Evolutionary conservation across 1,139 yeast genomes (phyloP), one percentile per base, ranked within the genome.

Genomic region (Magnusiomyces paraingens): DNA sequence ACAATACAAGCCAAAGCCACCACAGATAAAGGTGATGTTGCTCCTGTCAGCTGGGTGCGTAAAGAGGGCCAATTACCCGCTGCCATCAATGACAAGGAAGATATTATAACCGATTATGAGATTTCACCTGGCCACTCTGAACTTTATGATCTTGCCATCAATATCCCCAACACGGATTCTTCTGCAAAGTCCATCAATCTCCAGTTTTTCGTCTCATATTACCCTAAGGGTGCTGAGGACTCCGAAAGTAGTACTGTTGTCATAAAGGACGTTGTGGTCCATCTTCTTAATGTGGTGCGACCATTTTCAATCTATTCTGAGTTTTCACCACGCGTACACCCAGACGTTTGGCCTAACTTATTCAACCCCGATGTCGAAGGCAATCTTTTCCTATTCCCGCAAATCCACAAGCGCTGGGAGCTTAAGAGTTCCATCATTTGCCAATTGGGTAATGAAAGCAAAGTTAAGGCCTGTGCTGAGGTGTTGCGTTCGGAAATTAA

Each of bases 281-380:
- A 63, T 18, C 59, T 62, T 2, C 56, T 70, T 32, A 65, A 67
- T 2, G 66, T 69, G 0, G 51, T 63, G 10, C 60, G 62, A 48
- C 72, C 72, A 2, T 68, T 70, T 57, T 54, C 70, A 11, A 67
- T 64, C 38, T 65, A 62, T 35, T 69, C 68, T 52, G 69, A 67
- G 42, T 66, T 71, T 2, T 49, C 62, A 2, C 71, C 73, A 0
- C 59, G 67, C 26, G 57, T 61, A 15, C 67, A 68, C 49, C 62
- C 61, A 0, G 70, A 62, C 21, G 53, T 57, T 8, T 71, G 74
- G 74, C 70, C 70, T n/a, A 69, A 61, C 50, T 49, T 62, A 43
- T 70, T 71, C 57, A 61, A 68, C 11, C 70, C 71, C 1, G 61
- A 59, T 10, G 20, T 49, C 14, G 54, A 47, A 22, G 38, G 46